phyloP scores from a whole-genome alignment of 2,329 filamentous ascomycete species.

The Trichoderma sp. region DNA sequence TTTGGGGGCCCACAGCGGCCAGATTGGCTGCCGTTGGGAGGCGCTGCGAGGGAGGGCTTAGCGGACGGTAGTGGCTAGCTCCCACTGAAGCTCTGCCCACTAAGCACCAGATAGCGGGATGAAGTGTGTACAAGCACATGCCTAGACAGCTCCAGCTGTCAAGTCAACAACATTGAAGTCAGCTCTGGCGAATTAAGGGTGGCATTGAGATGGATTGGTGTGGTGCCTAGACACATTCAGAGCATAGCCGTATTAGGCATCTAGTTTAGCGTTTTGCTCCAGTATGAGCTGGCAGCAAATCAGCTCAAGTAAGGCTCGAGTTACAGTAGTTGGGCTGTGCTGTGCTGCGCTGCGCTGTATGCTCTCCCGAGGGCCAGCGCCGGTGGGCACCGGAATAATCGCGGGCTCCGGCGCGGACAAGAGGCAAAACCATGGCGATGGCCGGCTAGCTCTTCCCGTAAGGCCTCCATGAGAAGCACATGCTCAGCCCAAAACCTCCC shows the following conservation, averaged over 20 bases:
- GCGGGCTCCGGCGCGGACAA: constrained; percentile 17
- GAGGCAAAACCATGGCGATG: background rate
- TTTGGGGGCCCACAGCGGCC: background rate
- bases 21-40: background rate
- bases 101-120: background rate
- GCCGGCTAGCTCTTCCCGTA: background rate
- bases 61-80: background rate
- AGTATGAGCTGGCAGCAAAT: background rate
- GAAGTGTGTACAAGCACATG: background rate
- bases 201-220: background rate
- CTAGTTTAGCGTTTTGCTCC: background rate
- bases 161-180: background rate
- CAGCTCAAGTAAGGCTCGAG: background rate
- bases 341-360: background rate
- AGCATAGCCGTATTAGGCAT: background rate
- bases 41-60: constrained; percentile 2
- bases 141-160: background rate
- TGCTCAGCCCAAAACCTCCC: background rate
- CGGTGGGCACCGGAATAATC: constrained; percentile 22
- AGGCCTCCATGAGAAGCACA: constrained; percentile 7
- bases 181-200: background rate
- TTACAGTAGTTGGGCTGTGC: background rate
- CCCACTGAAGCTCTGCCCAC: constrained; percentile 2
- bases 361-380: background rate
- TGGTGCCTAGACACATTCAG: background rate